A percentile compares a stretch with the other conserved stretches of the same genome.
phyloP scores from a whole-genome alignment of 108 stramenopile species.

The Nitzschia inconspicua region DNA sequence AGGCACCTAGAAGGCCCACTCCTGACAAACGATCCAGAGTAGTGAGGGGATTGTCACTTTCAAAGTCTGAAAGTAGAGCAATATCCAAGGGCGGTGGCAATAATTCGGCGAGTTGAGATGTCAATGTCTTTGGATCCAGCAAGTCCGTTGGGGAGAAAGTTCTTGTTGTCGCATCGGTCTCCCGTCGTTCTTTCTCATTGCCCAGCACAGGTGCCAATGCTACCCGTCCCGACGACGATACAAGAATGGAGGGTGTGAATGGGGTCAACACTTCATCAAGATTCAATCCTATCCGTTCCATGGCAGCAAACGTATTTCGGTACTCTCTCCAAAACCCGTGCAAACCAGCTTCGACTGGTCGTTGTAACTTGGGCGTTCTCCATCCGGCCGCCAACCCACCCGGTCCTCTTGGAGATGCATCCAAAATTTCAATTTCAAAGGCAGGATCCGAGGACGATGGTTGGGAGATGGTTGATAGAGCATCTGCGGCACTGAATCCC shows the following conservation, averaged over 20 bases:
- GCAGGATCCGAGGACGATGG: not conserved
- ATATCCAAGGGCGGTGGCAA: constrained; percentile 75
- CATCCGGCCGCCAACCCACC: constrained; percentile 73
- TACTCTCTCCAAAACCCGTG: constrained; percentile 90
- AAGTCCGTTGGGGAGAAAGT: not conserved
- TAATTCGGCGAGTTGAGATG: constrained; percentile 32
- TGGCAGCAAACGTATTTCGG: constrained; percentile 71
- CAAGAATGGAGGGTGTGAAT: constrained; percentile 64
- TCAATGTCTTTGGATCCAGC: not conserved
- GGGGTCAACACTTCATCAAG: constrained; percentile 66
- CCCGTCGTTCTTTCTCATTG: constrained; percentile 5
- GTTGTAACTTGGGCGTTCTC: constrained; percentile 31
- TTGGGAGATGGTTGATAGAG: constrained; percentile 9
- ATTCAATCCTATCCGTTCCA: constrained; percentile 59
- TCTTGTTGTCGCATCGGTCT: not conserved
- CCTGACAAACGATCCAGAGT: constrained; percentile 54
- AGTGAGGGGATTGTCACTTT: constrained; percentile 22
- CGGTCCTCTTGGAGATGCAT: constrained; percentile 60
- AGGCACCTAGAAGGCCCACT: constrained; percentile 59
- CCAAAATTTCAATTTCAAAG: constrained; percentile 59
- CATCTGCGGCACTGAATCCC: constrained; percentile 62
- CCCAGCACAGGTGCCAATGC: constrained; percentile 73
- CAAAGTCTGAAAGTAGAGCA: constrained; percentile 67
- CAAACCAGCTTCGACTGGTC: constrained; percentile 83
- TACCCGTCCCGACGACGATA: constrained; percentile 63